Base-by-base conservation (phyloP, 2,329 filamentous ascomycete genomes). In the Penicillium aurantiogriseum region DNA sequence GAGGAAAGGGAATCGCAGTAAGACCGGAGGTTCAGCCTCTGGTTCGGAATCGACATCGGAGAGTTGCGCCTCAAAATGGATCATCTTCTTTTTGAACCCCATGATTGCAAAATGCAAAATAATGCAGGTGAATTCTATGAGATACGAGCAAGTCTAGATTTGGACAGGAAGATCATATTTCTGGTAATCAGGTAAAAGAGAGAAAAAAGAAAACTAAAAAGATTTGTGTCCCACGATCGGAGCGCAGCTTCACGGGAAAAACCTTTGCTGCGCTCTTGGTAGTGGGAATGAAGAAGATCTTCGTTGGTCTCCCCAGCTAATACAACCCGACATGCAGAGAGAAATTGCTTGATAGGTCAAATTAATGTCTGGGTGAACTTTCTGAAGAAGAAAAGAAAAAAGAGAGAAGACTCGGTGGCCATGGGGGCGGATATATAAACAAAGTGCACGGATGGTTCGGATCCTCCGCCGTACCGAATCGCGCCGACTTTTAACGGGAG, bases 281-380 rank as follows among this genome's bases (percentile, higher is more conserved):
- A 71, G 75, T 73, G 75, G 74, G 78, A 76, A 49, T 59, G 66
- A 70, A 72, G 70, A 67, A 64, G 56, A 61, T 58, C 68, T 69
- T 71, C 72, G 59, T 77, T 71, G 57, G 71, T 81, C 78, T 81
- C 69, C 79, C 79, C 78, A 78, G 75, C 73, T 78, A 78, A 75
- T 80, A 77, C 85, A 88, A 85, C 85, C 79, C 80, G 73, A 74
- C 78, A 80, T 78, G 78, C 81, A 82, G 78, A 69, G 69, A 71
- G 68, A 61, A 63, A 59, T 61, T 61, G 79, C 74, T 72, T 79
- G 79, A 71, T 73, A 77, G 78, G 83, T 83, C 84, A 85, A 85
- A 85, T 85, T 80, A 52, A 72, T 74, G 72, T 74, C 76, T 77
- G 76, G 78, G 81, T 81, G 71, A 76, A 85, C 85, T 81, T 85